Percentiles rank a stretch among this genome's conserved stretches.
phyloP scores from a whole-genome alignment of 192 early-diverging fungal genomes.

The Linnemannia zychae region DNA sequence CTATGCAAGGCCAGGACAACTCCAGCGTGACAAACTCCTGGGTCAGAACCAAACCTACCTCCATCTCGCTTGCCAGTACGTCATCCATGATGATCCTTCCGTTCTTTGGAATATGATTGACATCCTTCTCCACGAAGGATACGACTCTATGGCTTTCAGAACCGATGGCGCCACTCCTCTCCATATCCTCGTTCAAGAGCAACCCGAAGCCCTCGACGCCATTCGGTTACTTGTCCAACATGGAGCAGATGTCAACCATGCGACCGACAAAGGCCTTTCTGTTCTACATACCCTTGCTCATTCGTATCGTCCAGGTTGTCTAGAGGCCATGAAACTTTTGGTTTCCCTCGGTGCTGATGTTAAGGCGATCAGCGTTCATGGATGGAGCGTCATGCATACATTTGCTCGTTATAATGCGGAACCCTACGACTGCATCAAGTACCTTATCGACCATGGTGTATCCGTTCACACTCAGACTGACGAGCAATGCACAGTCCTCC shows the following conservation, averaged over 20 bases:
- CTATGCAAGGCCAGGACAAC: slow-evolving; percentile 52
- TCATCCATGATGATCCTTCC: slow-evolving; percentile 42
- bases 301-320: slow-evolving; percentile 66
- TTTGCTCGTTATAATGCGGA: slow-evolving; percentile 64
- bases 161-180: slow-evolving; percentile 43
- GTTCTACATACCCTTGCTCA: slow-evolving; percentile 53
- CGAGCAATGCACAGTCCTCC: slow-evolving; percentile 77
- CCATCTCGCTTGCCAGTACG: slow-evolving; percentile 43
- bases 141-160: slow-evolving; percentile 47
- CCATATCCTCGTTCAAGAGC: slow-evolving; percentile 52
- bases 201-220: slow-evolving; percentile 46
- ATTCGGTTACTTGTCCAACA: slow-evolving; percentile 62
- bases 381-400: slow-evolving; percentile 68
- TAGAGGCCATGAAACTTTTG: slow-evolving; percentile 67
- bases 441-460: slow-evolving; percentile 67
- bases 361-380: slow-evolving; percentile 73
- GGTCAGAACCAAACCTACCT: slow-evolving; percentile 52
- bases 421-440: slow-evolving; percentile 57
- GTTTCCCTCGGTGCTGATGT: slow-evolving; percentile 72
- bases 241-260: slow-evolving; percentile 69
- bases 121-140: slow-evolving; percentile 49
- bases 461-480: slow-evolving; percentile 70
- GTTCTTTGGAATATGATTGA: slow-evolving; percentile 56
- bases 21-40: slow-evolving; percentile 40
- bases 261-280: slow-evolving; percentile 45